Evolutionary conservation across 192 early-diverging fungal species (phyloP).

Genomic region (Chytriomyces sp.): DNA sequence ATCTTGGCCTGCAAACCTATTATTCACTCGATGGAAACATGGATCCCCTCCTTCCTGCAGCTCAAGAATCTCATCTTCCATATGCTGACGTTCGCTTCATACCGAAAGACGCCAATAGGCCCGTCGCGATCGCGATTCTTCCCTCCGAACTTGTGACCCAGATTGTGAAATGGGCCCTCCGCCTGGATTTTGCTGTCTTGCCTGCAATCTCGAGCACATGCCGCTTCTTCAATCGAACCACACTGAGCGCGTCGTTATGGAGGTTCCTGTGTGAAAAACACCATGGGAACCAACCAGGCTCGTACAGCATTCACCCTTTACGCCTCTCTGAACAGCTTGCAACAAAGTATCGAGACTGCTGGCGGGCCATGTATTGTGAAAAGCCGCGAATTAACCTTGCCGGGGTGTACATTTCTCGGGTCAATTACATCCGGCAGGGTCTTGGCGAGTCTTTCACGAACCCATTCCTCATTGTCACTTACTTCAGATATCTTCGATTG

Average conservation of each 20-base stretch:
- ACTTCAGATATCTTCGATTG: conserved; percentile 30
- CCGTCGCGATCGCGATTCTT: background rate
- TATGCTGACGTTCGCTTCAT: conserved; percentile 14
- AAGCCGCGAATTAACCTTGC: conserved; percentile 11
- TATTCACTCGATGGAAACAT: background rate
- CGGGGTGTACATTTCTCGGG: conserved; percentile 27
- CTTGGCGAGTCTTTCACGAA: conserved; percentile 17
- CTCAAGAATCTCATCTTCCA: background rate
- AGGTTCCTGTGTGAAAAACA: conserved; percentile 14
- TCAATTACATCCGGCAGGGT: conserved; percentile 32
- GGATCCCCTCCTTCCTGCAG: background rate
- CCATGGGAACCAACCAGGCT: background rate
- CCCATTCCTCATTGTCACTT: conserved; percentile 28
- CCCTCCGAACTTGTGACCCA: conserved; percentile 19
- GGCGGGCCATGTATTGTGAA: conserved; percentile 17
- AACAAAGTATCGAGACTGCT: background rate
- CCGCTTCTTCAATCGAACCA: conserved; percentile 2
- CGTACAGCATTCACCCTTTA: background rate
- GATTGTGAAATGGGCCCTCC: conserved; percentile 13
- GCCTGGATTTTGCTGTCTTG: conserved; percentile 13
- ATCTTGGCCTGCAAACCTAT: background rate
- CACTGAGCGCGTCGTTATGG: background rate
- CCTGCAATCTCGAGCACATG: conserved; percentile 7
- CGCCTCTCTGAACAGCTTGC: background rate
- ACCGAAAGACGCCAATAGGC: background rate